phyloP scores from a whole-genome alignment of 2,329 filamentous ascomycete genomes.

The Meredithiella fracta region DNA sequence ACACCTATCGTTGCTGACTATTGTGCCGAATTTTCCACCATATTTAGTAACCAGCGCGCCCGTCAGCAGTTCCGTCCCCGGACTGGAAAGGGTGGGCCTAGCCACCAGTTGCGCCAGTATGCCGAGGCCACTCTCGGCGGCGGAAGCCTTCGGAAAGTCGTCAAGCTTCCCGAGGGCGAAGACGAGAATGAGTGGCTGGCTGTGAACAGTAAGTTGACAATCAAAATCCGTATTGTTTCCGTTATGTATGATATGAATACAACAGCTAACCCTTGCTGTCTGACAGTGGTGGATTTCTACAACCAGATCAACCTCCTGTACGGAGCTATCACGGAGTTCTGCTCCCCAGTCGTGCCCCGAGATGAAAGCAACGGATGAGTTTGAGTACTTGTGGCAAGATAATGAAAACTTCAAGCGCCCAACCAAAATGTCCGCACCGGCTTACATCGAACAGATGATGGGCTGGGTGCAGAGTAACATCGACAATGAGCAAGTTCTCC shows the following conservation, averaged over 20 bases:
- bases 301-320: slow-evolving; percentile 99
- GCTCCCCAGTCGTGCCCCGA: slow-evolving; percentile 89
- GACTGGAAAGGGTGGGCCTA: slow-evolving; percentile 69
- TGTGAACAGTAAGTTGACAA: slow-evolving; percentile 62
- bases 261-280: not conserved
- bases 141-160: slow-evolving; percentile 86
- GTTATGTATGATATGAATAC: not conserved
- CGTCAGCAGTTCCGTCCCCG: slow-evolving; percentile 85
- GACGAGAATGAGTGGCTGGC: slow-evolving; percentile 97
- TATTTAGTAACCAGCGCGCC: slow-evolving; percentile 61
- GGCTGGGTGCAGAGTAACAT: slow-evolving; percentile 89
- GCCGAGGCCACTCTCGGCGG: slow-evolving; percentile 92
- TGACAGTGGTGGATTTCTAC: slow-evolving; percentile 93
- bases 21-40: slow-evolving; percentile 5
- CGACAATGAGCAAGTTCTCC: slow-evolving; percentile 88
- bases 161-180: slow-evolving; percentile 91
- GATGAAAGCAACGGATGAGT: slow-evolving; percentile 99
- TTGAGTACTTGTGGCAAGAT: slow-evolving; percentile 99
- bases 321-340: slow-evolving; percentile 97
- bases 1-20: slow-evolving; percentile 3
- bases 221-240: not conserved
- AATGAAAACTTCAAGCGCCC: slow-evolving; percentile 84
- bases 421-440: slow-evolving; percentile 93
- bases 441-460: slow-evolving; percentile 97
- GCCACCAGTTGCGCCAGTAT: slow-evolving; percentile 92